phyloP scores from a whole-genome alignment of 192 early-diverging fungal species.

The Dimargaris cristalligena region DNA sequence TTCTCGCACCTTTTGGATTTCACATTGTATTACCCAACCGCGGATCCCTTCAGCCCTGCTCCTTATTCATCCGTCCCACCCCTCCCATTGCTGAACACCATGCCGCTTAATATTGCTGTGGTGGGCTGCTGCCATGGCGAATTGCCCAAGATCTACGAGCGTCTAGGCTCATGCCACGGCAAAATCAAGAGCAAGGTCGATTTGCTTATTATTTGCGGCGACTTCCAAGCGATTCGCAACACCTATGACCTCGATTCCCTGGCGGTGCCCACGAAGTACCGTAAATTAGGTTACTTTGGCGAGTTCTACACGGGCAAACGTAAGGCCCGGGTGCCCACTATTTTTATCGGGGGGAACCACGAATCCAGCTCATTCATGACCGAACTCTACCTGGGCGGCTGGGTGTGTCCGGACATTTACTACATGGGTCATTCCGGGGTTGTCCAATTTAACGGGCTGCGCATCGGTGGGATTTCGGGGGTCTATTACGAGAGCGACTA shows the following conservation, averaged over 20 bases:
- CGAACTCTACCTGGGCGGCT: constrained; percentile 95
- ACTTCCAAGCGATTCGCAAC: constrained; percentile 91
- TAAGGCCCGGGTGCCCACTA: constrained; percentile 64
- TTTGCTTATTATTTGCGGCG: constrained; percentile 89
- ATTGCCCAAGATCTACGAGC: constrained; percentile 75
- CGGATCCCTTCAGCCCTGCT: too few species aligned
- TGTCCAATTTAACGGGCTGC: constrained; percentile 68
- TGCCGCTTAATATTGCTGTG: too few species aligned
- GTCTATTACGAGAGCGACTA: constrained; percentile 61
- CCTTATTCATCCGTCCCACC: too few species aligned
- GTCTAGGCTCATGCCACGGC: constrained; percentile 31
- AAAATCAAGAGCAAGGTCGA: constrained; percentile 54
- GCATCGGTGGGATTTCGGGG: constrained; percentile 87
- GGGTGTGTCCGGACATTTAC: constrained; percentile 86
- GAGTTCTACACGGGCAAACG: constrained; percentile 81
- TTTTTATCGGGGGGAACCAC: constrained; percentile 98
- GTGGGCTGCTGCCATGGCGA: constrained; percentile 95
- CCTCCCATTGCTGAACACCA: too few species aligned
- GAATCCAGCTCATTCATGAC: constrained; percentile 87
- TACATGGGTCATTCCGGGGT: constrained; percentile 78
- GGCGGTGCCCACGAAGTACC: constrained; percentile 77
- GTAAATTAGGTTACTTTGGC: constrained; percentile 68
- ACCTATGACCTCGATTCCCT: constrained; percentile 57
- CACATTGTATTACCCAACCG: too few species aligned
- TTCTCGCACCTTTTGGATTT: too few species aligned